These are phyloP conservation scores for Lonicera japonica DNA, from an alignment of 129 eudicot genomes.

Conservation along the genomic window DNA sequence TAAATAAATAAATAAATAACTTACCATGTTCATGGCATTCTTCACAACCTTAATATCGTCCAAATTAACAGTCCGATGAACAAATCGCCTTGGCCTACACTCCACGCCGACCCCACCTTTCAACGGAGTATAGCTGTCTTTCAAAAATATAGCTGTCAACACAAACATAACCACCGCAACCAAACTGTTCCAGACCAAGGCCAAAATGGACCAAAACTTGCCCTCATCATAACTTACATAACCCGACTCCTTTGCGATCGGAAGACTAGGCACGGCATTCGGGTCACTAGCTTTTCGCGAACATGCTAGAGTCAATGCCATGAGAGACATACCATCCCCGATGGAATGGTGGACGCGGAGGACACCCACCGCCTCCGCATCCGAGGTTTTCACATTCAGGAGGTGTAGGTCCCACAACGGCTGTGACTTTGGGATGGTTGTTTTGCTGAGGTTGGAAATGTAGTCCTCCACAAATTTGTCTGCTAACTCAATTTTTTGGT, in stretches of 20 bases:
- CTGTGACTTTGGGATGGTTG: slow-evolving; percentile 32
- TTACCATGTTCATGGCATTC: slow-evolving; percentile 42
- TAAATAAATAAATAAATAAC: too few species aligned
- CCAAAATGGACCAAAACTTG: slow-evolving; percentile 20
- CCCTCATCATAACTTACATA: slow-evolving; percentile 14
- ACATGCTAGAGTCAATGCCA: slow-evolving; percentile 38
- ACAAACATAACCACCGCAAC: slow-evolving; percentile 26
- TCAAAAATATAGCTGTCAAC: slow-evolving; percentile 35
- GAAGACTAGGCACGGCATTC: slow-evolving; percentile 22
- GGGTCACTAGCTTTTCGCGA: slow-evolving; percentile 32
- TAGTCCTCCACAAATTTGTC: slow-evolving; percentile 45
- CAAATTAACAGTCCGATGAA: slow-evolving; percentile 28
- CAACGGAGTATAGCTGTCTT: slow-evolving; percentile 38
- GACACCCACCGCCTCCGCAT: slow-evolving; percentile 22
- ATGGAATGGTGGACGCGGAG: slow-evolving; percentile 47
- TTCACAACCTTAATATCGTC: slow-evolving; percentile 41
- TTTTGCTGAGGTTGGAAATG: slow-evolving; percentile 34
- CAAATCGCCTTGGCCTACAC: slow-evolving; percentile 35
- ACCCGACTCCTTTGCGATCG: slow-evolving; percentile 17
- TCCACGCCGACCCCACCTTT: slow-evolving; percentile 31
- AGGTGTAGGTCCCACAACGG: slow-evolving; percentile 49
- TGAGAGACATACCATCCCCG: slow-evolving; percentile 45
- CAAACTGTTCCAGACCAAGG: slow-evolving; percentile 35
- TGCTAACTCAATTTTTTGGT: slow-evolving; percentile 29
- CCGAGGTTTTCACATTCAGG: slow-evolving; percentile 32